Conservation (phyloP, 2,329 filamentous ascomycete species). For the Xylogone sp. region DNA sequence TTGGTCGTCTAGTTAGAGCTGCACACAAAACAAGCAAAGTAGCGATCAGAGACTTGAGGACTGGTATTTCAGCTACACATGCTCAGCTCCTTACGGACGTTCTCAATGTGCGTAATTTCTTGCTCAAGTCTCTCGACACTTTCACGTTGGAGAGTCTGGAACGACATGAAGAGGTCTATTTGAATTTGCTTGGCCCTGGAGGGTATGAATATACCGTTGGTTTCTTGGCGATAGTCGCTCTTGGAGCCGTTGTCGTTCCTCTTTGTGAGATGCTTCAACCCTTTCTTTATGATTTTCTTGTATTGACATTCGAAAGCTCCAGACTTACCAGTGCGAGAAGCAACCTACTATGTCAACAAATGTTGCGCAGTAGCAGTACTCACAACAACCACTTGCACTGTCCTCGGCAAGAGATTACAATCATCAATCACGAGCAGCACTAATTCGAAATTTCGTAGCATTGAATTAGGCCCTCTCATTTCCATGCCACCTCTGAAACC, state of each 20-base stretch:
- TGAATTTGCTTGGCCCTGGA: constrained; percentile 40
- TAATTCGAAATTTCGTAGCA: not conserved
- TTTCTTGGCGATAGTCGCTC: constrained; percentile 40
- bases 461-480: not conserved
- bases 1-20: not conserved
- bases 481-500: not conserved
- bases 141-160: constrained; percentile 23
- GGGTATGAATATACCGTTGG: constrained; percentile 45
- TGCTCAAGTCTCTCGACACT: constrained; percentile 22
- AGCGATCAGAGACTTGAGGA: not conserved
- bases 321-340: constrained; percentile 37
- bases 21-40: not conserved
- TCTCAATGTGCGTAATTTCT: constrained; percentile 34
- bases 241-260: constrained; percentile 44
- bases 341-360: constrained; percentile 38
- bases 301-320: constrained; percentile 17
- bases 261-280: constrained; percentile 21
- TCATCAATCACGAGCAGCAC: not conserved
- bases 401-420: not conserved
- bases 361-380: constrained; percentile 32
- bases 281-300: not conserved
- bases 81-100: constrained; percentile 41
- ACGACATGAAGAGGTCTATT: constrained; percentile 35
- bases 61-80: constrained; percentile 26
- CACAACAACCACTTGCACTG: not conserved